Base-by-base conservation (phyloP, 805 yeast genomes). In the Groenewaldozyma salmanticensis region DNA sequence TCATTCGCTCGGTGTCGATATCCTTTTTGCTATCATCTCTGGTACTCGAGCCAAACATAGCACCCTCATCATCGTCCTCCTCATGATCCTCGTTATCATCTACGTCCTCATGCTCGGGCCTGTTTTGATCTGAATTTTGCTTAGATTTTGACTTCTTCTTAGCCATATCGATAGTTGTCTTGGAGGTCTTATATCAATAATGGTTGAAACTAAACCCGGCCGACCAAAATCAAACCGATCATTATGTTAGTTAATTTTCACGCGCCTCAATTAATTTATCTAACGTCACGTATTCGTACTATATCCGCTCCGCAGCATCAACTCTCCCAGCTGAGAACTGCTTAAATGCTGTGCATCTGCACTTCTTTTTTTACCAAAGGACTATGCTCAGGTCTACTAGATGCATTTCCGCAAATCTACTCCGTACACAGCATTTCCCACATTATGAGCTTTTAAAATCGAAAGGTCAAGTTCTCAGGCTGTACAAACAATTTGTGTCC, bases 1-100 rank as follows among this genome's bases (percentile, higher is more conserved):
- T 53, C 60, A 60, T 57, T 27, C 58, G 19, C 4, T 35, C 21
- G 15, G 38, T 21, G 31, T 31, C 7, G 38, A 7, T 16, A 6
- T 21, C 17, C 9, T 35, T 13, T 20, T 13, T 11, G 15, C 5
- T 21, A 6, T 7, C 15, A 16, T 13, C 18, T 5, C 13, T 35
- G 31, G 11, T 21, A 11, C 7, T 6, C 5, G 29, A 6, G 18
- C 9, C 34, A 21, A 32, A 13, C n/a, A 27, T 9, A 16, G 24
- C 34, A 4, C 33, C 4, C 35, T 24, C 15, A 39, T 31, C 27
- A 27, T 38, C 13, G 43, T 47, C 45, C 5, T 35, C 43, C 24
- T 49, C 39, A 21, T 40, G 40, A 31, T 32, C n/a, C 19, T 29
- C 37, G 32, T 37, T 9, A 7, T 42, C 45, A 13, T 19, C 21